Evolutionary conservation across 768 basidiomycete species (phyloP), one percentile per base, ranked within the genome.

Genomic region (Leccinum obscurum): DNA sequence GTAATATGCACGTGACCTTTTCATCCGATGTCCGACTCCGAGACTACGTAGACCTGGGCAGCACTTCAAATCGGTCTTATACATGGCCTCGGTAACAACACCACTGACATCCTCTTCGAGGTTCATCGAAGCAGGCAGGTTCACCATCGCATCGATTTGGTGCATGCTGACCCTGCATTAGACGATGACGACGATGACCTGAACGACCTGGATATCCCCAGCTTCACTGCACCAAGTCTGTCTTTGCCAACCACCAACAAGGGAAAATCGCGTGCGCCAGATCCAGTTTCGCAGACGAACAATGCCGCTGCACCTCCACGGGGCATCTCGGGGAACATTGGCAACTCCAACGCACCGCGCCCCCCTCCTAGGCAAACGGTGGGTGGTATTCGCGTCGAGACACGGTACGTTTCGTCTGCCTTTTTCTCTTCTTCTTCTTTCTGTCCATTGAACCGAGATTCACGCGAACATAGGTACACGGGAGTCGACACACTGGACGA

Each of bases 401-500:
- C 92, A 54, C 85, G 95, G 92, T 92, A 72, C 50, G 83, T 69
- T 20, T 62, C 20, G 15, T 4, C 48, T 7, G 56, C 63, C 17
- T 1, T 20, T 11, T 46, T 20, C 4, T 28, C 28, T 9, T 30
- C 30, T 30, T 30, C 9, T 20, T 32, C 32, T 1, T 6, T 34
- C 9, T 35, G 34, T 35, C 13, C 13, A 8, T 32, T 28, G 6
- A 17, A 28, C 24, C 30, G 5, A 56, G 52, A 55, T 3, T 56
- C 35, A 20, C n/a, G 59, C 5, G 24, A 10, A 52, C 8, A 39
- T 35, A 66, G 92, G 65, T 92, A 87, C 73, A 81, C 92, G n/a
- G 91, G 90, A 10, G 81, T 79, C 9, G 92, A 95, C 67, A 97
- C 95, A 0, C 81, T 98, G 34, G 95, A 98, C 68, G 95, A 98